Evolutionary conservation across 345 rosid species (phyloP), one percentile per base, ranked within the genome.

Genomic region (Pugionium dolabratum): DNA sequence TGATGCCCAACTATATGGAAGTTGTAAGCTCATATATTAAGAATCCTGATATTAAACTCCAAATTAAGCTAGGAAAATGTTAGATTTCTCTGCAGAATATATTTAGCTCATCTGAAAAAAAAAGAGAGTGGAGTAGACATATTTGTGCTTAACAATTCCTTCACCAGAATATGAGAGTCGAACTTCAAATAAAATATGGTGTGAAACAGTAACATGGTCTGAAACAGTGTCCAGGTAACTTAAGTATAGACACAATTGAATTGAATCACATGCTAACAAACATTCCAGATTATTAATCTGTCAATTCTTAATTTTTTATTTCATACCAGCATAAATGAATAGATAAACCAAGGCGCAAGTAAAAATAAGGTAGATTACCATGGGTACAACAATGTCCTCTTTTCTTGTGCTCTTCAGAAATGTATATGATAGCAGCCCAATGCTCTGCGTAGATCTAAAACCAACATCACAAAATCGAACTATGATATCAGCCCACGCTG

Each of bases 351-450:
- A 18, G 18, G 18, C 18, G 10, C 2, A 0, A 62, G 57, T 34
- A 18, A 54, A 59, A 52, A 11, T 7, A 31, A 56, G 35, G 63
- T 52, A 40, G 53, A 60, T 84, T 88, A 94, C 99, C 97, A 94
- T 86, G 44, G 99, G 99, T 37, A 94, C 99, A 55, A 94, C 84
- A 36, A 94, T 94, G 80, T 94, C 97, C 76, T 90, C 95, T 81
- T 86, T 94, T 30, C 96, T 96, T 0, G 99, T 94, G 74, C 86
- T 84, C 80, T 79, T 90, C 84, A 94, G 77, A 72, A 88, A 94
- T 7, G 90, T 85, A 72, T 90, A 94, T 4, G 97, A 90, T 47
- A 94, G 79, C 80, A 94, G 60, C 63, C 99, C 99, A 72, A 94
- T 88, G 79, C 92, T 94, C 82, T 86, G 90, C 7, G 96, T 85